Evolutionary conservation across 2,329 filamentous ascomycete species (phyloP).

Genomic region (Claviceps purpurea): DNA sequence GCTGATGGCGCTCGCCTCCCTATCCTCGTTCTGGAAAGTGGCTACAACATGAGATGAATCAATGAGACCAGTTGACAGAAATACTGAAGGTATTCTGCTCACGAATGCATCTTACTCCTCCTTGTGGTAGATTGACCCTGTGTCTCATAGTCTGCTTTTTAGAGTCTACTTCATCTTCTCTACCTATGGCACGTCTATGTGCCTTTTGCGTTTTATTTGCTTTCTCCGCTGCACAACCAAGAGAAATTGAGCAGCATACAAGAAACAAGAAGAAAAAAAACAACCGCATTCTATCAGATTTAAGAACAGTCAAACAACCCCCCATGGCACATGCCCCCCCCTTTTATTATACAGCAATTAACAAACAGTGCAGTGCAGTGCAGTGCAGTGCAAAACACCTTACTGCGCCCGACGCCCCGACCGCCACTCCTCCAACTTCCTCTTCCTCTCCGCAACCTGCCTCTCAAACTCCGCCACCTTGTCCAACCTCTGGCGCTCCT

Average conservation of each 20-base stretch:
- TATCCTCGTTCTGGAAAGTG: too few species aligned
- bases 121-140: too few species aligned
- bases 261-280: not conserved
- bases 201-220: not conserved
- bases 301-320: too few species aligned
- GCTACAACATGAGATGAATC: too few species aligned
- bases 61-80: too few species aligned
- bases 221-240: too few species aligned
- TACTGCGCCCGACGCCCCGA: slow-evolving; percentile 17
- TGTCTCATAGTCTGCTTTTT: too few species aligned
- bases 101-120: too few species aligned
- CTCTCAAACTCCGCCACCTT: slow-evolving; percentile 48
- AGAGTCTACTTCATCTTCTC: not conserved
- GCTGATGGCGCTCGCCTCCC: too few species aligned
- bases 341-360: not conserved
- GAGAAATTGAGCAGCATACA: not conserved
- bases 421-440: slow-evolving; percentile 34
- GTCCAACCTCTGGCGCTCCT: slow-evolving; percentile 36
- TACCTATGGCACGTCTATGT: not conserved
- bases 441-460: slow-evolving; percentile 37
- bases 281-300: not conserved
- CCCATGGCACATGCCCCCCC: not conserved
- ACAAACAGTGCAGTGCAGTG: not conserved
- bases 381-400: not conserved
- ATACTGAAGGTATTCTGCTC: not conserved